These are phyloP conservation scores for Laguncularia racemosa DNA, from an alignment of 345 rosid species.

Conservation along the genomic window DNA sequence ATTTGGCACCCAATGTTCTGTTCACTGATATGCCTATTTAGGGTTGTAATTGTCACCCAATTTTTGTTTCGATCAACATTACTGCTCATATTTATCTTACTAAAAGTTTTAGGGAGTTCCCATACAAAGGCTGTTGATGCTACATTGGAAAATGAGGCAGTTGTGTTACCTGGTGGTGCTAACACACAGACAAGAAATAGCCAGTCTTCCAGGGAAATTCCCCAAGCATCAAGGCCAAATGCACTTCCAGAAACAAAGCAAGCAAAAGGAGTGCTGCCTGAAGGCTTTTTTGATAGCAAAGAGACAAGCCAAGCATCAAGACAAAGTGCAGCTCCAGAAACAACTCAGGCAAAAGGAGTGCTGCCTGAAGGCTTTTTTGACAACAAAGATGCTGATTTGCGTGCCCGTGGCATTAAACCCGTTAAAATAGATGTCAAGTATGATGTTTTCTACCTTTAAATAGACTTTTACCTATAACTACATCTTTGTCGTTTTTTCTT, in stretches of 20 bases:
- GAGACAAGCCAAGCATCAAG: slow-evolving; percentile 26
- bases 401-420: slow-evolving; percentile 87
- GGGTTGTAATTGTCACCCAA: too few relatives aligned
- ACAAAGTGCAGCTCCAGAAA: slow-evolving; percentile 25
- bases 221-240: slow-evolving; percentile 15
- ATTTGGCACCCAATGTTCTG: too few relatives aligned
- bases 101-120: slow-evolving; percentile 6
- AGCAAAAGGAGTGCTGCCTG: slow-evolving; percentile 72
- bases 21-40: too few relatives aligned
- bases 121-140: slow-evolving; percentile 10
- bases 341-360: slow-evolving; percentile 51
- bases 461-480: background rate
- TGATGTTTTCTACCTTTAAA: slow-evolving; percentile 21
- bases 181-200: slow-evolving; percentile 8
- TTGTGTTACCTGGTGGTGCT: slow-evolving; percentile 13
- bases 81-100: slow-evolving; percentile 6
- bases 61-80: too few relatives aligned
- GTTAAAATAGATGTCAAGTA: slow-evolving; percentile 89
- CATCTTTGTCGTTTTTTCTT: background rate
- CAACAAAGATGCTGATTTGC: slow-evolving; percentile 91
- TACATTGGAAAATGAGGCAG: slow-evolving; percentile 11
- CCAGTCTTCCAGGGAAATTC: slow-evolving; percentile 27
- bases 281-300: slow-evolving; percentile 89
- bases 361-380: slow-evolving; percentile 95
- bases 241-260: slow-evolving; percentile 33